Evolutionary conservation across 2,329 filamentous ascomycete genomes (phyloP).

Genomic region (Colletotrichum musicola): DNA sequence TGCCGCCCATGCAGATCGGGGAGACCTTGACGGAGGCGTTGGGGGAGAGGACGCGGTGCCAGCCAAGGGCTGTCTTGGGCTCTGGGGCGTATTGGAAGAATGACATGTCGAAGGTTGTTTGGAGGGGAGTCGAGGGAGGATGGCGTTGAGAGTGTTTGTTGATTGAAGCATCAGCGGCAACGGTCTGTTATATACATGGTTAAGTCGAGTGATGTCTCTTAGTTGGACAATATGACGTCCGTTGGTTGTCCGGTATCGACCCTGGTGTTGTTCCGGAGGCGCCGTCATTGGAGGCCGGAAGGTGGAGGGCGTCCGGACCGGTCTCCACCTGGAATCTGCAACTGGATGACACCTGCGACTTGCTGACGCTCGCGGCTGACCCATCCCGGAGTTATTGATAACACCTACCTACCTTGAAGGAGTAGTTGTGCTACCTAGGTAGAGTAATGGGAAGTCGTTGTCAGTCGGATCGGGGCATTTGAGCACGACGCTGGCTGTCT

Average conservation of each 20-base stretch:
- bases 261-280: too few species aligned
- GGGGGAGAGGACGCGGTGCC: slow-evolving; percentile 43
- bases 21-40: slow-evolving; percentile 41
- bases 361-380: slow-evolving; percentile 8
- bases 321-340: not conserved
- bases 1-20: slow-evolving; percentile 44
- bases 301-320: not conserved
- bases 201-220: too few species aligned
- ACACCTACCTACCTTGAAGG: not conserved
- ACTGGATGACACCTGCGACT: slow-evolving; percentile 15
- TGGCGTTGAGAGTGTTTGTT: not conserved
- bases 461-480: too few species aligned
- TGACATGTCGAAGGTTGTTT: slow-evolving; percentile 3
- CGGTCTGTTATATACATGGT: not conserved
- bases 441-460: too few species aligned
- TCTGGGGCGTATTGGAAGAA: slow-evolving; percentile 26
- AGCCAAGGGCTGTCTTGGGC: slow-evolving; percentile 40
- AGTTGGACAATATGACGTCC: too few species aligned
- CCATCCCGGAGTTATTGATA: not conserved
- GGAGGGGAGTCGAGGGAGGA: not conserved
- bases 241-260: too few species aligned
- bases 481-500: too few species aligned
- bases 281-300: too few species aligned
- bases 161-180: not conserved
- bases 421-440: too few species aligned